Percentiles rank a stretch among this genome's conserved stretches.
These are phyloP conservation scores for Cytospora schulzeri DNA, from an alignment of 2,329 filamentous ascomycete species.

Conservation along the genomic window DNA sequence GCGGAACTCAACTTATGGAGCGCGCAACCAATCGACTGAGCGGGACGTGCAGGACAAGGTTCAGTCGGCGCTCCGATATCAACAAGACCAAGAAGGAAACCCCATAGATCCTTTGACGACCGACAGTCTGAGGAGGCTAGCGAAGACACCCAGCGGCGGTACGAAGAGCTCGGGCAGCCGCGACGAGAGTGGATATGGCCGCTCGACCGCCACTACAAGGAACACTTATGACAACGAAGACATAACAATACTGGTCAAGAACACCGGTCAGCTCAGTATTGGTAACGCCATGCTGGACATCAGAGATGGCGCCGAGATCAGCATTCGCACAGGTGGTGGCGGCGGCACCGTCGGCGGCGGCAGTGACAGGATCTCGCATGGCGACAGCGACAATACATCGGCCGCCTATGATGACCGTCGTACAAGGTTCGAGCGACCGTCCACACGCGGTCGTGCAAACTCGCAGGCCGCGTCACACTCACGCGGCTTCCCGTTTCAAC, in stretches of 20 bases:
- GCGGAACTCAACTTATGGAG: constrained; percentile 45
- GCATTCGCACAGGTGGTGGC: constrained; percentile 46
- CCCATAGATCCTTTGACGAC: constrained; percentile 54
- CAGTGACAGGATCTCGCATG: constrained; percentile 47
- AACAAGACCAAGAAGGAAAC: constrained; percentile 53
- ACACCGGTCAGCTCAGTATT: constrained; percentile 57
- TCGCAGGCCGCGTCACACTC: constrained; percentile 54
- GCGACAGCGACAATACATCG: constrained; percentile 45
- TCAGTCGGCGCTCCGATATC: constrained; percentile 51
- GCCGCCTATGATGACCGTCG: constrained; percentile 52
- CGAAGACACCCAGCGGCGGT: constrained; percentile 55
- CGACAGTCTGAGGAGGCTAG: constrained; percentile 56
- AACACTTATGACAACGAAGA: constrained; percentile 57
- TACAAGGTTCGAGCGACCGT: constrained; percentile 47
- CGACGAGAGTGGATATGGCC: constrained; percentile 65
- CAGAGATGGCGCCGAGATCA: constrained; percentile 61
- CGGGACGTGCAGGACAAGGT: constrained; percentile 45
- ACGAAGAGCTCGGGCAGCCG: constrained; percentile 62
- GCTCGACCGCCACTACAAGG: constrained; percentile 61
- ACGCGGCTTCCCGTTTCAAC: constrained; percentile 28
- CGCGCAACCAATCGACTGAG: constrained; percentile 25
- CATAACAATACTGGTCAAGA: constrained; percentile 62
- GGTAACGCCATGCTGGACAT: constrained; percentile 61
- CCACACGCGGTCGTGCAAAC: constrained; percentile 48
- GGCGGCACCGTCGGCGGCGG: constrained; percentile 46